These are phyloP conservation scores for Leccinum variicolor DNA, from an alignment of 768 basidiomycete genomes.

Conservation along the genomic window DNA sequence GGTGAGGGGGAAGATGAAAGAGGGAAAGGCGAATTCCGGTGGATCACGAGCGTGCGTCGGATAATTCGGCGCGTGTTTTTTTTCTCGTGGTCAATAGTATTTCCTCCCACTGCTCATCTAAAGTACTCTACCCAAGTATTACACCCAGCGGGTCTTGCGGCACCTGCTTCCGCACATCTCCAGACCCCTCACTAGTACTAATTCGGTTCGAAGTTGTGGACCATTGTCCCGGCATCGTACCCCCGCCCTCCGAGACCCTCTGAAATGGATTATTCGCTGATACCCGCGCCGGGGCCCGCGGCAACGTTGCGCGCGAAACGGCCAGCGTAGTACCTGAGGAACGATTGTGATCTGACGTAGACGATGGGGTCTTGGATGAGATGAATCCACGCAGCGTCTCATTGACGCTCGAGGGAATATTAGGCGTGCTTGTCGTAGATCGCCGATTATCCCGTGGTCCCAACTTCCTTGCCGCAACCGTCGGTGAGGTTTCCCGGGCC, in stretches of 20 bases:
- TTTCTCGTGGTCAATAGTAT: constrained; percentile 5
- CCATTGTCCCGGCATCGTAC: constrained; percentile 1
- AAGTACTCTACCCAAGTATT: constrained; percentile 15
- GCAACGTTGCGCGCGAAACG: constrained; percentile 12
- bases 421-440: constrained; percentile 6
- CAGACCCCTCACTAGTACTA: not conserved
- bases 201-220: not conserved
- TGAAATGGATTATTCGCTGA: constrained; percentile 32
- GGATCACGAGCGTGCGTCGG: constrained; percentile 12
- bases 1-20: constrained; percentile 16
- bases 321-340: constrained; percentile 8
- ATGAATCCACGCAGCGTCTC: constrained; percentile 21
- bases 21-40: constrained; percentile 9
- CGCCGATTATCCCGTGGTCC: constrained; percentile 13
- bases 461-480: constrained; percentile 20
- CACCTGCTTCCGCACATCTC: constrained; percentile 10
- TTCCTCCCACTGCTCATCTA: not conserved
- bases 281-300: constrained; percentile 23
- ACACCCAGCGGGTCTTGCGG: constrained; percentile 31
- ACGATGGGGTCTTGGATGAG: constrained; percentile 12
- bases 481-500: constrained; percentile 22
- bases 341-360: constrained; percentile 9
- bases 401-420: constrained; percentile 16
- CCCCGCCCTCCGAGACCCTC: constrained; percentile 14
- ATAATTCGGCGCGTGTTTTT: constrained; percentile 19